Evolutionary conservation across 257 asterid genomes (phyloP).

Genomic region (Fraxinus anomala): DNA sequence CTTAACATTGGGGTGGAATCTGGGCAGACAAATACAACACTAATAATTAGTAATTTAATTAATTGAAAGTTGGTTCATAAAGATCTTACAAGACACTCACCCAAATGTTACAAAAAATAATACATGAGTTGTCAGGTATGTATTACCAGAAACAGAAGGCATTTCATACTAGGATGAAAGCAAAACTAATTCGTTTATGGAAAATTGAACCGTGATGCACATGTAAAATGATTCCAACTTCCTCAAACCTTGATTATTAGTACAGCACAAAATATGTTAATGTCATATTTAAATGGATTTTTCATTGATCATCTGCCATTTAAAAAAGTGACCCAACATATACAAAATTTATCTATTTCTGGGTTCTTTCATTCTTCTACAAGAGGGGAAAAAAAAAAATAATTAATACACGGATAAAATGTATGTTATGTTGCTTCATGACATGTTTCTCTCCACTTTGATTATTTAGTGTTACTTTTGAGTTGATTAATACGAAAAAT

Average conservation of each 20-base stretch:
- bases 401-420: background rate
- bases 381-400: background rate
- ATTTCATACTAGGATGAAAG: background rate
- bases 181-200: conserved; percentile 10
- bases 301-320: background rate
- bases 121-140: background rate
- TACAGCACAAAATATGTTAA: background rate
- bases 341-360: background rate
- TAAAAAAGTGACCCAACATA: background rate
- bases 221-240: background rate
- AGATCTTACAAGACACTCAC: background rate
- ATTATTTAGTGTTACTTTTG: background rate
- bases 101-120: background rate
- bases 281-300: background rate
- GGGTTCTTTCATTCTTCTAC: background rate
- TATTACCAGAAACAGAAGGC: background rate
- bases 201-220: background rate
- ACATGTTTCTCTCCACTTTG: background rate
- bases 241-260: background rate
- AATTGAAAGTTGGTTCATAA: background rate
- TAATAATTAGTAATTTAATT: conserved; percentile 4
- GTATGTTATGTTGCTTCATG: background rate
- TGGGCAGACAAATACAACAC: conserved; percentile 30
- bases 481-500: background rate
- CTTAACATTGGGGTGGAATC: conserved; percentile 95